A percentile compares a stretch with the other conserved stretches of the same genome.
Evolutionary conservation across 306 rosid genomes (phyloP).

Genomic region (Acmispon strigosus): DNA sequence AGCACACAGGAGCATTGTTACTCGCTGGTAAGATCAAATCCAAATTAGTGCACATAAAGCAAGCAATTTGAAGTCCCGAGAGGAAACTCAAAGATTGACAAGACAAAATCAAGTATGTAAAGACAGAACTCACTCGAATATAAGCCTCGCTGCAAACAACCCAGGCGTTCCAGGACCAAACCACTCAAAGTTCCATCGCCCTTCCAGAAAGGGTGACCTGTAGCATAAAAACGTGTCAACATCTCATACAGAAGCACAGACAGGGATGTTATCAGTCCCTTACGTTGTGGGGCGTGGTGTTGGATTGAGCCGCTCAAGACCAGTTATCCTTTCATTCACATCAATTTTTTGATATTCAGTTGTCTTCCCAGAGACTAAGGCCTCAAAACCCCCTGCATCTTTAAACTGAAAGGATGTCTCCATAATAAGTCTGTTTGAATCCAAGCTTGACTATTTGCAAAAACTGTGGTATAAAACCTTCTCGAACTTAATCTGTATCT

Average conservation of each 20-base stretch:
- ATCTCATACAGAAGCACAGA: constrained; percentile 22
- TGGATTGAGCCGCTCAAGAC: constrained; percentile 94
- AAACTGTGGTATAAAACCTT: background rate
- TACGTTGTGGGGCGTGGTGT: constrained; percentile 96
- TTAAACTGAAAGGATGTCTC: constrained; percentile 60
- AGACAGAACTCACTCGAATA: constrained; percentile 65
- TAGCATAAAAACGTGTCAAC: constrained; percentile 37
- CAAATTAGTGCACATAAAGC: background rate
- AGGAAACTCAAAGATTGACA: background rate
- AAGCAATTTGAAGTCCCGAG: background rate
- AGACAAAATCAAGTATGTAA: background rate
- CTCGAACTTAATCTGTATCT: background rate
- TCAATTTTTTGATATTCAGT: constrained; percentile 75
- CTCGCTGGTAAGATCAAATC: constrained; percentile 4
- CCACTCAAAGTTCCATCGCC: constrained; percentile 95
- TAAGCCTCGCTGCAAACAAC: constrained; percentile 56
- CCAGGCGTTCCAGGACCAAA: constrained; percentile 82
- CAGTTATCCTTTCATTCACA: constrained; percentile 89
- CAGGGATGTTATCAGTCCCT: constrained; percentile 12
- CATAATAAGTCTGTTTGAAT: constrained; percentile 18
- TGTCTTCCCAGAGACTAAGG: constrained; percentile 77
- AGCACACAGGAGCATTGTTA: constrained; percentile 3
- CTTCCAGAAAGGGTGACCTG: constrained; percentile 98
- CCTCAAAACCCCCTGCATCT: constrained; percentile 93
- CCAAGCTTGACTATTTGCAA: background rate